These are phyloP conservation scores for Cystoisospora suis DNA, from an alignment of 169 alveolate genomes.

Conservation along the genomic window DNA sequence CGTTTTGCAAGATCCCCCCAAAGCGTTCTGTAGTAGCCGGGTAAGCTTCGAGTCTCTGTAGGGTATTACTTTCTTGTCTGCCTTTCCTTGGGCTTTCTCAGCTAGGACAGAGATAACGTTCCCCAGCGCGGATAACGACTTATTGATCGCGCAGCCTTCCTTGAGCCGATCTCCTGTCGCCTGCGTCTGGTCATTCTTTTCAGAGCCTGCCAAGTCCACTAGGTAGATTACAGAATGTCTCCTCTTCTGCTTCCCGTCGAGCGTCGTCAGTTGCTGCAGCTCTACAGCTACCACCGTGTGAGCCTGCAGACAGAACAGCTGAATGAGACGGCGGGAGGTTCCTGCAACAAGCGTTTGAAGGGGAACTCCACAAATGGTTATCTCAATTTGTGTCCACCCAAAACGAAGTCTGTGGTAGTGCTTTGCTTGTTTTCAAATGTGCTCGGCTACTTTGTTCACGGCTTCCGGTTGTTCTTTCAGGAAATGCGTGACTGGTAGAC, in stretches of 20 bases:
- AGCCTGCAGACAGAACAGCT: conserved; percentile 69
- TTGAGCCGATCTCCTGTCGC: conserved; percentile 86
- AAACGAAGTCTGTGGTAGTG: no score
- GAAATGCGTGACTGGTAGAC: no score
- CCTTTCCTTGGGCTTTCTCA: conserved; percentile 80
- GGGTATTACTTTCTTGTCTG: conserved; percentile 71
- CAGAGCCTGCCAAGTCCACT: conserved; percentile 92
- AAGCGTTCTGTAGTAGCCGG: conserved; percentile 86
- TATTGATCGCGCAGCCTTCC: conserved; percentile 89
- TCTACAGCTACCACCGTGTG: conserved; percentile 87
- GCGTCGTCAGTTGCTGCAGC: conserved; percentile 72
- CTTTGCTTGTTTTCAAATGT: no score
- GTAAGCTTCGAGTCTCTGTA: conserved; percentile 90
- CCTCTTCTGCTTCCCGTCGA: conserved; percentile 74
- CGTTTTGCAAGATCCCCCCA: conserved; percentile 90
- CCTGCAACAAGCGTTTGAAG: no score
- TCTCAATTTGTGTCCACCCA: no score
- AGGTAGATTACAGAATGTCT: conserved; percentile 82
- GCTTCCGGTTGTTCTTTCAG: no score
- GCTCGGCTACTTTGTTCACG: no score
- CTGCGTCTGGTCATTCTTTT: conserved; percentile 66
- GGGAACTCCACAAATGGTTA: no score
- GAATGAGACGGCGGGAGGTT: no score
- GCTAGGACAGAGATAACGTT: conserved; percentile 86
- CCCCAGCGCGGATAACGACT: conserved; percentile 83